These are phyloP conservation scores for Talaromyces stipitatus DNA, from an alignment of 495 filamentous ascomycete genomes.

Conservation along the genomic window DNA sequence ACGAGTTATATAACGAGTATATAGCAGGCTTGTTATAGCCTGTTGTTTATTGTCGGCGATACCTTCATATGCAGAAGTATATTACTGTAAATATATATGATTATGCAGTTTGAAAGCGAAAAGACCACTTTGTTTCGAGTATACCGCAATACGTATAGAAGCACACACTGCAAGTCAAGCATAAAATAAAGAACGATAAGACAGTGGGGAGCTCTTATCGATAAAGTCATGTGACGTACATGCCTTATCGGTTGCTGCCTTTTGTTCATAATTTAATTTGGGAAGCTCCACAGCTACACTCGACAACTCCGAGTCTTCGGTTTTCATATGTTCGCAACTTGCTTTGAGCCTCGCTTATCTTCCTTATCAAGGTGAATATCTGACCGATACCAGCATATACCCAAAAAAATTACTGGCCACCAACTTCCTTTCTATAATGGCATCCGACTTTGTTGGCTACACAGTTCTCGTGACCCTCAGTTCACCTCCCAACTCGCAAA, in stretches of 20 bases:
- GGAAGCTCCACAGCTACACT: not conserved
- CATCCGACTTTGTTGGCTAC: constrained; percentile 68
- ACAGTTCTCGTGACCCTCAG: constrained; percentile 68
- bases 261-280: not conserved
- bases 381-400: too few species aligned
- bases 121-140: not conserved
- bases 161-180: not conserved
- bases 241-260: not conserved
- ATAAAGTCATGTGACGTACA: constrained; percentile 1
- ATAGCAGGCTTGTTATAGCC: not conserved
- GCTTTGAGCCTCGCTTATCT: too few species aligned
- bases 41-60: not conserved
- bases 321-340: not conserved
- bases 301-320: not conserved
- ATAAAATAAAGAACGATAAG: not conserved
- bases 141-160: not conserved
- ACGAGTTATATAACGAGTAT: constrained; percentile 24
- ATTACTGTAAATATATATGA: not conserved
- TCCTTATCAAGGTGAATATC: too few species aligned
- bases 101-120: not conserved
- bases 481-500: constrained; percentile 53
- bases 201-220: not conserved
- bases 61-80: not conserved
- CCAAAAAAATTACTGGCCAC: not conserved
- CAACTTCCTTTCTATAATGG: constrained; percentile 35